Base-by-base conservation (phyloP, 306 rosid genomes). In the Quercus agrifolia region DNA sequence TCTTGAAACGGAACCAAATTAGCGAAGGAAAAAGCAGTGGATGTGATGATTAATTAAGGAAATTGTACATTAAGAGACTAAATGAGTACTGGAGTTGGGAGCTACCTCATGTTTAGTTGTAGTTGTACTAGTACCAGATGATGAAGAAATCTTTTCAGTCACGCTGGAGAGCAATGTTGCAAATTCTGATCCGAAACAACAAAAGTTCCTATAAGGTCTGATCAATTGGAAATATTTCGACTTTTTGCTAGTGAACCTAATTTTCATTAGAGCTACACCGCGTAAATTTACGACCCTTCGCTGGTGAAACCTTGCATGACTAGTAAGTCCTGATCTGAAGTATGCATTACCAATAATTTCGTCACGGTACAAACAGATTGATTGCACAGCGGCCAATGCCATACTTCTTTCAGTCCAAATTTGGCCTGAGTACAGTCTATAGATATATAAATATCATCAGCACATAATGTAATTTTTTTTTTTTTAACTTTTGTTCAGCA, bases 381-480 rank as follows among this genome's bases (percentile, higher is more conserved):
- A 88, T 28, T 74, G 86, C 28, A 85, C 88, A 76, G 74, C 17
- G 54, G 15, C 82, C 83, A 85, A 76, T 5, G 88, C 77, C 86
- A 70, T 78, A 25, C 46, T 71, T 41, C 46, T 41, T 41, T 74
- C 21, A 78, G 44, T 30, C 78, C 77, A 83, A 79, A 63, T 23
- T 46, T 66, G 77, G 82, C 79, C 87, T 82, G 77, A 61, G 72
- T 25, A 79, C 7, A 71, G 74, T 58, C 23, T 30, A 79, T 5
- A 71, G 74, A 59, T 21, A 58, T 71, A 62, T 15, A 5, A n/a
- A 19, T 5, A 5, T 51, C 14, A 68, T 12, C 27, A 74, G 28
- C 63, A 38, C 28, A 20, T 51, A 44, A 20, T 23, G 35, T 27
- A 23, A 35, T 23, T 70, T 35, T 5, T 20, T 27, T 41, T 59